phyloP scores from a whole-genome alignment of 306 rosid genomes.

The Lagenaria siceraria region DNA sequence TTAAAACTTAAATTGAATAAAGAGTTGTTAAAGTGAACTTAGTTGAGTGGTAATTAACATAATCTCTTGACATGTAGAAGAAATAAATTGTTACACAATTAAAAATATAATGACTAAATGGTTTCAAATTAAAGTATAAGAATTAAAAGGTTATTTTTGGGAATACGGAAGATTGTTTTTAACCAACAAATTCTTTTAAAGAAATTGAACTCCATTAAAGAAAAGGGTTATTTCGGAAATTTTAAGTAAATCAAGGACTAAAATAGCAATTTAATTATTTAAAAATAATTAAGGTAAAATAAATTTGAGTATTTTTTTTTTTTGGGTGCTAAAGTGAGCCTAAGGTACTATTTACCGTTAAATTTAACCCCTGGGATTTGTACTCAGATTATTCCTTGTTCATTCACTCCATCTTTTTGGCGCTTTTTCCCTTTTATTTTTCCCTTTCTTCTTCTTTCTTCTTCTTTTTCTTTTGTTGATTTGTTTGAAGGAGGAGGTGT shows the following conservation, averaged over 20 bases:
- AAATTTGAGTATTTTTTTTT: neutral
- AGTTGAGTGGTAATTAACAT: no score
- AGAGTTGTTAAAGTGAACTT: no score
- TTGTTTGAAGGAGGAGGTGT: conserved; percentile 2
- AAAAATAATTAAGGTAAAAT: neutral
- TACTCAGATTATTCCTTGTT: neutral
- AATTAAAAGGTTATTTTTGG: no score
- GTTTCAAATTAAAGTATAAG: no score
- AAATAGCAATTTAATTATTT: neutral
- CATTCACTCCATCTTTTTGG: neutral
- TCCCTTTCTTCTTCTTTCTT: neutral
- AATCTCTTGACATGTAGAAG: no score
- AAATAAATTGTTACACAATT: no score
- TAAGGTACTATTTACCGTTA: conserved; percentile 8
- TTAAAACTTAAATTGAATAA: no score
- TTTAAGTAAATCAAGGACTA: neutral
- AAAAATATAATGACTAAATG: no score
- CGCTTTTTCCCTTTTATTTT: conserved; percentile 3
- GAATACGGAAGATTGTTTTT: no score
- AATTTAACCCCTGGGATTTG: neutral
- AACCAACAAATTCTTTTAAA: no score
- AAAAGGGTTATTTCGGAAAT: neutral
- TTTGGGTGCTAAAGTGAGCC: neutral
- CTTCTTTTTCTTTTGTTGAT: conserved; percentile 2
- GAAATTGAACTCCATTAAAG: no score